phyloP scores from a whole-genome alignment of 495 filamentous ascomycete species.

The Hypoxylon fragiforme region DNA sequence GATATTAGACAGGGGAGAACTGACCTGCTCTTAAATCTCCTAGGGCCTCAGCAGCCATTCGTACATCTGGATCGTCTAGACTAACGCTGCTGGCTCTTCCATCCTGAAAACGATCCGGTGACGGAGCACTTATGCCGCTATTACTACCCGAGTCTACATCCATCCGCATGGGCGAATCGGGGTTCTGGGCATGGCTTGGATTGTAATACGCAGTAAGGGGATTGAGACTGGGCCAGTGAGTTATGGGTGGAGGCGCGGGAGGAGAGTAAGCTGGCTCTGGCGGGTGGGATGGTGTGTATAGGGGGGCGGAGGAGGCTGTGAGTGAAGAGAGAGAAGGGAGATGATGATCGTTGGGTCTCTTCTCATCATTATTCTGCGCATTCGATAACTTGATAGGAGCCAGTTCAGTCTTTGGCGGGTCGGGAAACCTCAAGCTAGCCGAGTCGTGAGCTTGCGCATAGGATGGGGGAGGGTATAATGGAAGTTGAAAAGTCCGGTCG shows the following conservation, averaged over 20 bases:
- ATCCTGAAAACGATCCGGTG: slow-evolving; percentile 45
- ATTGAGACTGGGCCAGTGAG: slow-evolving; percentile 57
- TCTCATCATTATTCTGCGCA: slow-evolving; percentile 20
- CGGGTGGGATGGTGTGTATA: slow-evolving; percentile 30
- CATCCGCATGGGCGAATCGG: slow-evolving; percentile 40
- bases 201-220: slow-evolving; percentile 57
- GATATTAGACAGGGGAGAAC: slow-evolving; percentile 30
- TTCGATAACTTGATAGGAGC: slow-evolving; percentile 44
- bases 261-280: slow-evolving; percentile 38
- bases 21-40: slow-evolving; percentile 81
- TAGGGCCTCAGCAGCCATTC: slow-evolving; percentile 82
- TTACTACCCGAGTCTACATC: slow-evolving; percentile 41
- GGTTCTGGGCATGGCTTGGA: slow-evolving; percentile 44
- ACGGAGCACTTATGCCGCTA: slow-evolving; percentile 45
- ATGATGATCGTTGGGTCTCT: slow-evolving; percentile 12
- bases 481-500: slow-evolving; percentile 35
- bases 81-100: slow-evolving; percentile 59
- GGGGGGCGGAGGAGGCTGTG: slow-evolving; percentile 36
- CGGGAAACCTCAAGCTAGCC: slow-evolving; percentile 40
- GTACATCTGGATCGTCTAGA: slow-evolving; percentile 81
- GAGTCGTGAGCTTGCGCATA: slow-evolving; percentile 49
- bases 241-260: slow-evolving; percentile 30
- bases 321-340: slow-evolving; percentile 51
- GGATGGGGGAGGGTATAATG: slow-evolving; percentile 41
- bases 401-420: slow-evolving; percentile 44